Evolutionary conservation across 1,139 yeast genomes (phyloP).

Genomic region (Geotrichum aggregatum): DNA sequence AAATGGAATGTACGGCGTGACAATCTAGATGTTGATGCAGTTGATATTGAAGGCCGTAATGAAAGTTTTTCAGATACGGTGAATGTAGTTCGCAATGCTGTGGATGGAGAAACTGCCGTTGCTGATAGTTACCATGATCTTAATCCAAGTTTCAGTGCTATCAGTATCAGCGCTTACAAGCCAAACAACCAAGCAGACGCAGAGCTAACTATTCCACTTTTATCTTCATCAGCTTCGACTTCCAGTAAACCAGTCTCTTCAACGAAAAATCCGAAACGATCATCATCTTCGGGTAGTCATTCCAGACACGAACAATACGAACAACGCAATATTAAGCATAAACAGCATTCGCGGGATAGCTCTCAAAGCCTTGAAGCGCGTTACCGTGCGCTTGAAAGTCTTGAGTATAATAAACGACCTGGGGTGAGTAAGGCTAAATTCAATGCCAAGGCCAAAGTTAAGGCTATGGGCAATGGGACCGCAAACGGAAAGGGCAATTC

Average conservation of each 20-base stretch:
- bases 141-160: not conserved
- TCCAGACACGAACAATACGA: too few relatives aligned
- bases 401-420: slow-evolving; percentile 6
- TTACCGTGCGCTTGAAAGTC: slow-evolving; percentile 27
- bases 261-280: too few relatives aligned
- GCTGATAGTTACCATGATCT: too few relatives aligned
- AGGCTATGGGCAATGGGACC: not conserved
- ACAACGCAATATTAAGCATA: too few relatives aligned
- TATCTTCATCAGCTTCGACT: too few relatives aligned
- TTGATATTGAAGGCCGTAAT: slow-evolving; percentile 5
- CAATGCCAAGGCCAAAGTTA: not conserved
- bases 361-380: slow-evolving; percentile 28
- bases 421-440: not conserved
- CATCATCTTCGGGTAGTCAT: too few relatives aligned
- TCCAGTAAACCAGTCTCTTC: too few relatives aligned
- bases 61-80: not conserved
- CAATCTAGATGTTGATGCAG: not conserved
- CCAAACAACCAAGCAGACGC: slow-evolving; percentile 11
- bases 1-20: slow-evolving; percentile 2
- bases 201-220: not conserved
- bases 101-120: too few relatives aligned
- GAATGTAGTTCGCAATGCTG: too few relatives aligned
- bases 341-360: slow-evolving; percentile 10
- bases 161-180: too few relatives aligned
- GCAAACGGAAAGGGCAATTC: not conserved